phyloP scores from a whole-genome alignment of 2,329 filamentous ascomycete genomes.

The Colletotrichum endophyticum region DNA sequence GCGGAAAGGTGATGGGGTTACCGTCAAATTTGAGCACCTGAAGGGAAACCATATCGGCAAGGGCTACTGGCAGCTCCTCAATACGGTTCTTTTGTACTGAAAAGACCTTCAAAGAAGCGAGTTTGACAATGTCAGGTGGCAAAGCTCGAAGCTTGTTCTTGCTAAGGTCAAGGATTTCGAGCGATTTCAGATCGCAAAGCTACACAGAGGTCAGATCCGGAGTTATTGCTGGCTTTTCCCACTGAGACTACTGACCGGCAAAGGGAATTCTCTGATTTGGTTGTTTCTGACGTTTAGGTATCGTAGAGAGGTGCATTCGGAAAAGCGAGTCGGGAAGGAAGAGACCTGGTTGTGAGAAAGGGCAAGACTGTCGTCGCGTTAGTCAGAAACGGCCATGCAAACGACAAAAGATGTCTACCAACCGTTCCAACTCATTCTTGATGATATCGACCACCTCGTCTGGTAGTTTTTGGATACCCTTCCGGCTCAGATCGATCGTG shows the following conservation, averaged over 20 bases:
- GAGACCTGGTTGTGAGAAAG: slow-evolving; percentile 81
- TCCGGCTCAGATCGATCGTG: slow-evolving; percentile 79
- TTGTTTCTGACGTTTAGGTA: slow-evolving; percentile 85
- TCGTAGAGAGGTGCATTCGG: slow-evolving; percentile 77
- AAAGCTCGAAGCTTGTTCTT: slow-evolving; percentile 82
- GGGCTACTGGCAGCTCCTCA: slow-evolving; percentile 79
- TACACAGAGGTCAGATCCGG: slow-evolving; percentile 41
- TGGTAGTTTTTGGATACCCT: slow-evolving; percentile 73
- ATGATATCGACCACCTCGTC: slow-evolving; percentile 79
- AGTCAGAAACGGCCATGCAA: background rate
- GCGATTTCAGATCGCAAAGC: slow-evolving; percentile 84
- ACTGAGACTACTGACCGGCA: slow-evolving; percentile 49
- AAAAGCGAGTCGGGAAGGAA: slow-evolving; percentile 72
- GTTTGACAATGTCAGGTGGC: slow-evolving; percentile 78
- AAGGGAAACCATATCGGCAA: slow-evolving; percentile 89
- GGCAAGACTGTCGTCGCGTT: slow-evolving; percentile 62
- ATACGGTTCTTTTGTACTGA: slow-evolving; percentile 88
- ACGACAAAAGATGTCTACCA: slow-evolving; percentile 27
- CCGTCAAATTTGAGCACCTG: slow-evolving; percentile 90
- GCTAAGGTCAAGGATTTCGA: slow-evolving; percentile 93
- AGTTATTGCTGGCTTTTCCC: background rate
- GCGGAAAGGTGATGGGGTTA: slow-evolving; percentile 80
- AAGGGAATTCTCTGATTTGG: slow-evolving; percentile 67
- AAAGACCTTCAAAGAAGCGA: slow-evolving; percentile 87
- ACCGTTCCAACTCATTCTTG: slow-evolving; percentile 77